phyloP scores from a whole-genome alignment of 225 moss, liverwort and hornwort species.

The Sphagnum tenellum region DNA sequence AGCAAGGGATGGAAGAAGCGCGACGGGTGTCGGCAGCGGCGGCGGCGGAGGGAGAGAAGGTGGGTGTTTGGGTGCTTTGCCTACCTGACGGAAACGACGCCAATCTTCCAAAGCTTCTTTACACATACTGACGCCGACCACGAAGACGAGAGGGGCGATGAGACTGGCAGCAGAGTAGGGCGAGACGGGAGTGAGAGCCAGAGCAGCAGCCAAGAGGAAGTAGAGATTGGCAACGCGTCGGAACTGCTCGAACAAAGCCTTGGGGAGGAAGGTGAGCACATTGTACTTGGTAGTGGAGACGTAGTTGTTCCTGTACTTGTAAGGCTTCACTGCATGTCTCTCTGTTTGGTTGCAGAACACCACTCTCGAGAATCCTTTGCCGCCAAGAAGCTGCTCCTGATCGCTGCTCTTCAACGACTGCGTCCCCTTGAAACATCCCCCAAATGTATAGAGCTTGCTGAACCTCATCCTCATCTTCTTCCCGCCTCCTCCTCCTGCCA shows the following conservation, averaged over 20 bases:
- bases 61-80: too few relatives aligned
- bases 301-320: constrained; percentile 65
- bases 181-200: constrained; percentile 63
- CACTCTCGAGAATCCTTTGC: constrained; percentile 41
- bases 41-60: too few relatives aligned
- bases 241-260: constrained; percentile 96
- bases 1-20: too few relatives aligned
- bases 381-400: constrained; percentile 16
- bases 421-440: constrained; percentile 14
- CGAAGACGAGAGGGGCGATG: too few relatives aligned
- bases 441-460: constrained; percentile 44
- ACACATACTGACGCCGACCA: too few relatives aligned
- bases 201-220: constrained; percentile 70
- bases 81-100: too few relatives aligned
- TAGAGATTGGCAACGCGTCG: constrained; percentile 94
- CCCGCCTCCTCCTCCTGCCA: neutral
- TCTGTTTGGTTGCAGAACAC: constrained; percentile 41
- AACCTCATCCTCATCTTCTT: constrained; percentile 25
- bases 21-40: too few relatives aligned
- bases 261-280: constrained; percentile 64
- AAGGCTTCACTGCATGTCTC: constrained; percentile 22
- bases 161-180: constrained; percentile 55
- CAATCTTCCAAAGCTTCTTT: too few relatives aligned
- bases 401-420: constrained; percentile 3
- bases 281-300: constrained; percentile 98